Percentiles rank a stretch among this genome's conserved stretches.
These are phyloP conservation scores for Trichoderma reesei DNA, from an alignment of 495 filamentous ascomycete species.

Conservation along the genomic window DNA sequence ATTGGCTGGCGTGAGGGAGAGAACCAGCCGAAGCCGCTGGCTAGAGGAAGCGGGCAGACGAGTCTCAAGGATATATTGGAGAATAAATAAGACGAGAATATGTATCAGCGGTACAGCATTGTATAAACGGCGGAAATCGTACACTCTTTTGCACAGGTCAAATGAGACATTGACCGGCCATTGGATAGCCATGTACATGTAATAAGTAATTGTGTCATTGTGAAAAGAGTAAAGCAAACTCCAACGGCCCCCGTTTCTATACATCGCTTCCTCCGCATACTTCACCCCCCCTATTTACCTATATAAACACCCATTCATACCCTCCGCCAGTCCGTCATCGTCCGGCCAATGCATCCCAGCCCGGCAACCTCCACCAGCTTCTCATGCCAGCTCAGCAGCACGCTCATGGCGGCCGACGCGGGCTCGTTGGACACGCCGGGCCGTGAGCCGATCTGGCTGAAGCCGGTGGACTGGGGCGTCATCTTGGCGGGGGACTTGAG, in stretches of 20 bases:
- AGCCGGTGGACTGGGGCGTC: constrained; percentile 71
- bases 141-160: not conserved
- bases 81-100: constrained; percentile 20
- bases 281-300: not conserved
- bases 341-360: constrained; percentile 73
- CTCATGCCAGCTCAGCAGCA: constrained; percentile 91
- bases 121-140: not conserved
- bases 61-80: constrained; percentile 75
- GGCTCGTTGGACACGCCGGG: constrained; percentile 57
- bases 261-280: not conserved
- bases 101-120: not conserved
- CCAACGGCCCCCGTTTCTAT: not conserved
- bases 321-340: constrained; percentile 86
- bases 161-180: not conserved
- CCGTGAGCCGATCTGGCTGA: constrained; percentile 69
- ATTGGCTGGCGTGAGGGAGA: constrained; percentile 93
- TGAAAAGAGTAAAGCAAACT: not conserved
- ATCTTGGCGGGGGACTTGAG: constrained; percentile 38
- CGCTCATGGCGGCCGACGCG: constrained; percentile 82
- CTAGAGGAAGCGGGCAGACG: constrained; percentile 71
- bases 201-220: not conserved
- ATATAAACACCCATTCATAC: constrained; percentile 43
- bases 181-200: not conserved
- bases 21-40: constrained; percentile 66
- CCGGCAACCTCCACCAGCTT: constrained; percentile 87